These are phyloP conservation scores for Inonotus hispidus DNA, from an alignment of 1,284 basidiomycete species.

Conservation along the genomic window DNA sequence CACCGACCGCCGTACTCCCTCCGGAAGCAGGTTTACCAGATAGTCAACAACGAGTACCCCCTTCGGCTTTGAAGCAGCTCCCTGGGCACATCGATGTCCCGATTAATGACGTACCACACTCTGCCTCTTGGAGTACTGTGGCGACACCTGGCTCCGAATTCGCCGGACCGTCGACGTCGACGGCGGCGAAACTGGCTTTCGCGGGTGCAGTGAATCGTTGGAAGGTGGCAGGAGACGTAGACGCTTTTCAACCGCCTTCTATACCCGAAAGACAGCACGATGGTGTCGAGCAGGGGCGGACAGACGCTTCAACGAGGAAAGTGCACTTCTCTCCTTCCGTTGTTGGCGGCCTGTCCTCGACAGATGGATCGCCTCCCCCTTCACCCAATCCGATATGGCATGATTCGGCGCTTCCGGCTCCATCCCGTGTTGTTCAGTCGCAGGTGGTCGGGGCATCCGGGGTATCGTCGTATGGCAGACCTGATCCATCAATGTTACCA, in stretches of 20 bases:
- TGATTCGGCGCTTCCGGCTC: slow-evolving; percentile 11
- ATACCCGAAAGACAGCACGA: neutral
- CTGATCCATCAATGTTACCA: slow-evolving; percentile 11
- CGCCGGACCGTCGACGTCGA: slow-evolving; percentile 14
- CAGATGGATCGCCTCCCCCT: slow-evolving; percentile 28
- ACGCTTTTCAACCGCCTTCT: neutral
- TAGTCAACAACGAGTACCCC: neutral
- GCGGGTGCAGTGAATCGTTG: slow-evolving; percentile 8
- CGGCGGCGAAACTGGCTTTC: slow-evolving; percentile 8
- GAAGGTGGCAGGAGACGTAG: neutral
- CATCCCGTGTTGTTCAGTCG: slow-evolving; percentile 2
- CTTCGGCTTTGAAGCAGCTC: neutral
- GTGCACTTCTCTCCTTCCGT: slow-evolving; percentile 46
- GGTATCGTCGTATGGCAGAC: slow-evolving; percentile 1
- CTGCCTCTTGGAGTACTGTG: slow-evolving; percentile 56
- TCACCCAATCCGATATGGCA: slow-evolving; percentile 25
- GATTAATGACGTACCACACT: slow-evolving; percentile 28
- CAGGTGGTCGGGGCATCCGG: neutral
- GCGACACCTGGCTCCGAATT: slow-evolving; percentile 49
- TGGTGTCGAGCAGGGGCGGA: neutral
- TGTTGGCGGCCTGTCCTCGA: slow-evolving; percentile 28
- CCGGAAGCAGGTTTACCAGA: neutral
- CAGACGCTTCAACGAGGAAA: slow-evolving; percentile 28
- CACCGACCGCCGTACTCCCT: neutral
- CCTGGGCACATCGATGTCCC: slow-evolving; percentile 1